Evolutionary conservation across 2,329 filamentous ascomycete genomes (phyloP).

Genomic region (Cladophialophora yegresii): DNA sequence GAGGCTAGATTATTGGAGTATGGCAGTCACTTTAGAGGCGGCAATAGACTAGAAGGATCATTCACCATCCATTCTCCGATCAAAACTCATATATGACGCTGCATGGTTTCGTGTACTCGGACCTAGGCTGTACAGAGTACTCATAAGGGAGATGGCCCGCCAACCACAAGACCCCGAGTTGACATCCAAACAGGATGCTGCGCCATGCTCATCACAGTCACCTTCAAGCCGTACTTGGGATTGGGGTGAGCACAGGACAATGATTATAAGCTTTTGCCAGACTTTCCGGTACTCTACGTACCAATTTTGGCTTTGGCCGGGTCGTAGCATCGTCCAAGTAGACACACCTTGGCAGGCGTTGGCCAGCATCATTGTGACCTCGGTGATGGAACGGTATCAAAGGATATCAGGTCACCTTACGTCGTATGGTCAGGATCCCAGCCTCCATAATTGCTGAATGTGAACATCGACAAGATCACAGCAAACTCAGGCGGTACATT

Average conservation of each 20-base stretch:
- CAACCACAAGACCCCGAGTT: constrained; percentile 53
- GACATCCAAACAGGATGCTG: constrained; percentile 61
- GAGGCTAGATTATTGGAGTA: neutral
- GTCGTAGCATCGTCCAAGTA: neutral
- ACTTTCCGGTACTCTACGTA: constrained; percentile 52
- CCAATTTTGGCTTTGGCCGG: constrained; percentile 44
- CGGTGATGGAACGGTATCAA: neutral
- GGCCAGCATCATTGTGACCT: neutral
- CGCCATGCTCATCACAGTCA: constrained; percentile 56
- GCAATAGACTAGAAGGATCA: neutral
- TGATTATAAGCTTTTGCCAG: neutral
- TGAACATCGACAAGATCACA: neutral
- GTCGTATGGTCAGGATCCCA: neutral
- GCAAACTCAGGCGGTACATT: neutral
- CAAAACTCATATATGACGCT: constrained; percentile 38
- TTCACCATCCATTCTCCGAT: neutral
- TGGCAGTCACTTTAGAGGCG: neutral
- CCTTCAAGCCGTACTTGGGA: constrained; percentile 50
- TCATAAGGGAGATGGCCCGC: constrained; percentile 45
- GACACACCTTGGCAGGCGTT: neutral
- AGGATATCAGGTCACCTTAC: neutral
- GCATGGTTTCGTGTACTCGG: constrained; percentile 31
- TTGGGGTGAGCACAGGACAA: neutral
- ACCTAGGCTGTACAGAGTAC: constrained; percentile 6
- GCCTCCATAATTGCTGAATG: neutral